These are phyloP conservation scores for Pichia ethanolica DNA, from an alignment of 805 yeast genomes.

Conservation along the genomic window DNA sequence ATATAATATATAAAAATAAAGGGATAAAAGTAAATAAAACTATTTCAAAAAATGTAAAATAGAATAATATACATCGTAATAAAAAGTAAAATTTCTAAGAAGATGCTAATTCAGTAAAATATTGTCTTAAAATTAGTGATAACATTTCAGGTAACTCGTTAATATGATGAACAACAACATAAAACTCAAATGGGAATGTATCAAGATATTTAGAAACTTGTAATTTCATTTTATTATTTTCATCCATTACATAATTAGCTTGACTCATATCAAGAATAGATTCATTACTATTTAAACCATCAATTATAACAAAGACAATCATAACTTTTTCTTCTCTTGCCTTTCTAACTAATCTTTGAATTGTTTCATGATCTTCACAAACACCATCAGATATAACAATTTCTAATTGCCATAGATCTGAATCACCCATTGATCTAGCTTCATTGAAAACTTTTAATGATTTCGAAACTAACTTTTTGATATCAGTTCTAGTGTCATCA, in stretches of 20 bases:
- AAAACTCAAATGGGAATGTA: conserved; percentile 93
- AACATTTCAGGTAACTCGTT: conserved; percentile 88
- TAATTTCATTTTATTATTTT: conserved; percentile 60
- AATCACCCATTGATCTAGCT: conserved; percentile 33
- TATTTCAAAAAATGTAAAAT: not conserved
- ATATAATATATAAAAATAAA: no score
- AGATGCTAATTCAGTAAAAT: conserved; percentile 61
- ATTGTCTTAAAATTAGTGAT: conserved; percentile 83
- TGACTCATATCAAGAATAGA: conserved; percentile 93
- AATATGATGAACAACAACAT: conserved; percentile 86
- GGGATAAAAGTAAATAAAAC: not conserved
- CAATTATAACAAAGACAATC: conserved; percentile 91
- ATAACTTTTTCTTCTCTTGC: conserved; percentile 90
- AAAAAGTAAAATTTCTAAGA: conserved; percentile 4
- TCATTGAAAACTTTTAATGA: conserved; percentile 69
- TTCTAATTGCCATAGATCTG: conserved; percentile 87
- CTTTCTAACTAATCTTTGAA: conserved; percentile 76
- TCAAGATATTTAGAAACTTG: conserved; percentile 82
- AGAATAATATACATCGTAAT: not conserved
- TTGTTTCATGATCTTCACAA: conserved; percentile 85
- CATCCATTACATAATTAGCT: conserved; percentile 72
- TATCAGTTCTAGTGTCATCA: conserved; percentile 82
- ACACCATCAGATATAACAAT: conserved; percentile 94
- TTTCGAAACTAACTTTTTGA: conserved; percentile 60
- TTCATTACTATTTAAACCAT: conserved; percentile 76